Percentiles rank a stretch among this genome's conserved stretches.
Conservation (phyloP, 1,139 yeast genomes). For the Pichia kudriavzevii region DNA sequence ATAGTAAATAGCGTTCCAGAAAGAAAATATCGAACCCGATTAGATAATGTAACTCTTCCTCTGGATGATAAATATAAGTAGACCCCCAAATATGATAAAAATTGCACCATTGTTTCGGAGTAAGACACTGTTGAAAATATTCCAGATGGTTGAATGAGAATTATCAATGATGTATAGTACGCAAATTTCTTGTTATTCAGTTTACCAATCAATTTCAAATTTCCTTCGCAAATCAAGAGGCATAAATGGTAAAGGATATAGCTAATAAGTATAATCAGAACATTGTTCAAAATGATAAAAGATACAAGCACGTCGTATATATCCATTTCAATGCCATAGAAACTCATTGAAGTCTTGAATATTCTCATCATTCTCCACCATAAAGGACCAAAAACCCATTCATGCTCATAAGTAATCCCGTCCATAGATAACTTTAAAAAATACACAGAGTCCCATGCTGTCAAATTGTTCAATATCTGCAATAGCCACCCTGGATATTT, state of each 20-base stretch:
- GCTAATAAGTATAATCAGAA: slow-evolving; percentile 44
- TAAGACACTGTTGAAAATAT: slow-evolving; percentile 70
- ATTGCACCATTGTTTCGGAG: slow-evolving; percentile 67
- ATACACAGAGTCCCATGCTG: slow-evolving; percentile 85
- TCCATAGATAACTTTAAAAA: slow-evolving; percentile 51
- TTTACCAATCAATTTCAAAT: slow-evolving; percentile 8
- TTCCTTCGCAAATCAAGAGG: slow-evolving; percentile 25
- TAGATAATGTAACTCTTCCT: slow-evolving; percentile 11
- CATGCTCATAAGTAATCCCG: slow-evolving; percentile 66
- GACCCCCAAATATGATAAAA: slow-evolving; percentile 56
- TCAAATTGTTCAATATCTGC: slow-evolving; percentile 39
- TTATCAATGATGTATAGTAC: slow-evolving; percentile 38
- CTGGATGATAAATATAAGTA: slow-evolving; percentile 40
- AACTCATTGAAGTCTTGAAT: slow-evolving; percentile 21
- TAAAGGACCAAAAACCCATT: slow-evolving; percentile 77
- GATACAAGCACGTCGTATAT: slow-evolving; percentile 39
- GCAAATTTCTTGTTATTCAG: slow-evolving; percentile 22
- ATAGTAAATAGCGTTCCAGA: slow-evolving; percentile 56
- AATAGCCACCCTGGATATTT: slow-evolving; percentile 7
- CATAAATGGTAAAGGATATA: slow-evolving; percentile 49
- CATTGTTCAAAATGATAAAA: slow-evolving; percentile 43
- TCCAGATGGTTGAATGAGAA: slow-evolving; percentile 69
- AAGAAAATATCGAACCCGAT: slow-evolving; percentile 30
- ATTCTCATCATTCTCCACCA: slow-evolving; percentile 53
- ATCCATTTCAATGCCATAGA: slow-evolving; percentile 13